A percentile compares a stretch with the other conserved stretches of the same genome.
These are phyloP conservation scores for Capsicum baccatum DNA, from an alignment of 257 asterid genomes.

Conservation along the genomic window DNA sequence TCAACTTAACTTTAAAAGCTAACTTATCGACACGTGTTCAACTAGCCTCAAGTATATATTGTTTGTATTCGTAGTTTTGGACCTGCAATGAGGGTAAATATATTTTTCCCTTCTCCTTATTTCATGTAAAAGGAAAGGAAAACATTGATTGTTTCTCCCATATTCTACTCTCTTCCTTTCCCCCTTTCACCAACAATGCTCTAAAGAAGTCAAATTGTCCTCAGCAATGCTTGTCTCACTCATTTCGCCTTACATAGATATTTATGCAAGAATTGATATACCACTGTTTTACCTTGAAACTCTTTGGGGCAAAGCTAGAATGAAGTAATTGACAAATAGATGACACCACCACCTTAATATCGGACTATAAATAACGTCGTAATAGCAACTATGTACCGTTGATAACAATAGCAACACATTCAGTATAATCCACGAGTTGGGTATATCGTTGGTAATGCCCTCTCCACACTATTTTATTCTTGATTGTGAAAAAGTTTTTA, in stretches of 20 bases:
- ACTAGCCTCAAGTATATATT: neutral
- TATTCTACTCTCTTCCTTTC: neutral
- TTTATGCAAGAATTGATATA: slow-evolving; percentile 10
- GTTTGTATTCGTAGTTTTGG: neutral
- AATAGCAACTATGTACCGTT: neutral
- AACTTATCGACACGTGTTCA: neutral
- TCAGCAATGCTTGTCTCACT: neutral
- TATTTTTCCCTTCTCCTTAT: neutral
- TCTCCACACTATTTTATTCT: neutral
- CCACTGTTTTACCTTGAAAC: neutral
- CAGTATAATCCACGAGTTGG: no score
- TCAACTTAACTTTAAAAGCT: no score
- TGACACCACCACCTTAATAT: neutral
- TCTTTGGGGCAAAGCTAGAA: neutral
- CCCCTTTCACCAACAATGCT: neutral
- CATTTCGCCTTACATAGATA: neutral
- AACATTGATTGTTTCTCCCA: neutral
- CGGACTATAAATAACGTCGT: neutral
- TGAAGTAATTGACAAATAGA: neutral
- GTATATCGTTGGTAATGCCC: neutral
- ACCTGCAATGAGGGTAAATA: neutral
- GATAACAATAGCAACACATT: no score
- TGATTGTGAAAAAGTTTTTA: neutral
- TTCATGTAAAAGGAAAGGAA: neutral
- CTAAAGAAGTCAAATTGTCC: neutral